Percentiles rank a stretch among this genome's conserved stretches.
These are phyloP conservation scores for Escovopsis sp. DNA, from an alignment of 2,329 filamentous ascomycete genomes.

Conservation along the genomic window DNA sequence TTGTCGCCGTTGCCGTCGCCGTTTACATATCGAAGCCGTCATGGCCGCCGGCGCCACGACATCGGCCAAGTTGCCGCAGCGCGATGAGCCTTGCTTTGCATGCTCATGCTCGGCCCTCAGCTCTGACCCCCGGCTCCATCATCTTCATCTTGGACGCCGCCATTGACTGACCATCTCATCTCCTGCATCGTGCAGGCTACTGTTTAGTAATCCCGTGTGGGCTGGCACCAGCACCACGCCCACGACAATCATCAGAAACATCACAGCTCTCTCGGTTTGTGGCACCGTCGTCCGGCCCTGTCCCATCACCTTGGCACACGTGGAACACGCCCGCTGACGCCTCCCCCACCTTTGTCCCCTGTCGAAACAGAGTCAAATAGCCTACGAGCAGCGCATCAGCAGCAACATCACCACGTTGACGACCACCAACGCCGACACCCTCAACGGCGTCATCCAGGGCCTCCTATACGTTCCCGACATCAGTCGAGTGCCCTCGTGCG, in stretches of 20 bases:
- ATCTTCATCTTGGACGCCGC: neutral
- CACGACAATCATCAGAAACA: slow-evolving; percentile 39
- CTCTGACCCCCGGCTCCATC: no score
- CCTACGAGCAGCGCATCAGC: slow-evolving; percentile 34
- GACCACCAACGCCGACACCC: slow-evolving; percentile 43
- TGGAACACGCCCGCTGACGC: slow-evolving; percentile 9
- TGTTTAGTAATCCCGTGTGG: slow-evolving; percentile 45
- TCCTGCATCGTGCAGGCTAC: slow-evolving; percentile 25
- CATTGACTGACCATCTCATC: slow-evolving; percentile 2
- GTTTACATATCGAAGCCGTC: no score
- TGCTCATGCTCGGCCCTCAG: no score
- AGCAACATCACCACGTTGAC: slow-evolving; percentile 63
- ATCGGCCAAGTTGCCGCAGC: no score
- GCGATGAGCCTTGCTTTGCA: no score
- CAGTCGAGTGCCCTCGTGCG: slow-evolving; percentile 41
- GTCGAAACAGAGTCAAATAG: slow-evolving; percentile 25
- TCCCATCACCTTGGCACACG: neutral
- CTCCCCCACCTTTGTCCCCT: neutral
- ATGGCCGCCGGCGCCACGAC: no score
- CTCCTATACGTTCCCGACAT: slow-evolving; percentile 76
- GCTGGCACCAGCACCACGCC: slow-evolving; percentile 32
- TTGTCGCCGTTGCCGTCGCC: no score
- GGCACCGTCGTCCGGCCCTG: no score
- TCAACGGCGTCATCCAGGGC: slow-evolving; percentile 52
- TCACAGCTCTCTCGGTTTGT: slow-evolving; percentile 40